Evolutionary conservation across 331 rosid species (phyloP).

Genomic region (Spiraea crenata): DNA sequence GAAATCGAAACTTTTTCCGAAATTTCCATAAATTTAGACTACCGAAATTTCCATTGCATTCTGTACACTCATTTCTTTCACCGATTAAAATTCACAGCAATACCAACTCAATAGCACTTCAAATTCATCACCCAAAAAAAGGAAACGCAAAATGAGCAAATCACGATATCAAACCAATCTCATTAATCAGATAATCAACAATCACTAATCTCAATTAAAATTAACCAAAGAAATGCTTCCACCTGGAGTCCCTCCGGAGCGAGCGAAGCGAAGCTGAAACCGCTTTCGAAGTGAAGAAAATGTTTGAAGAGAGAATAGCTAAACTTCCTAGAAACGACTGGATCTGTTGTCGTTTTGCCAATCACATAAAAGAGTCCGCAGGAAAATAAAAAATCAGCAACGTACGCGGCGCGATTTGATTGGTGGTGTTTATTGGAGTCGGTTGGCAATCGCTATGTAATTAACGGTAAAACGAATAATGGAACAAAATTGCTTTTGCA

Average conservation of each 20-base stretch:
- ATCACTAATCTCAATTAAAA: neutral
- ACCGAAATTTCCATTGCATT: too few relatives aligned
- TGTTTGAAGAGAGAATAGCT: neutral
- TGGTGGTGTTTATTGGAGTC: neutral
- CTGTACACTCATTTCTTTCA: too few relatives aligned
- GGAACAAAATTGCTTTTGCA: too few relatives aligned
- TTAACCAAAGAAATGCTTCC: neutral
- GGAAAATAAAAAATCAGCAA: neutral
- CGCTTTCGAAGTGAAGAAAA: neutral
- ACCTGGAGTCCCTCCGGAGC: neutral
- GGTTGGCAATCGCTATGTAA: neutral
- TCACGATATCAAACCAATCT: neutral
- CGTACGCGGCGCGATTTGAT: neutral
- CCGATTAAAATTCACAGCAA: too few relatives aligned
- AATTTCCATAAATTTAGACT: too few relatives aligned
- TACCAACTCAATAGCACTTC: too few relatives aligned
- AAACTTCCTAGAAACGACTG: slow-evolving; percentile 23
- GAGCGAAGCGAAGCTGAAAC: neutral
- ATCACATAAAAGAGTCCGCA: neutral
- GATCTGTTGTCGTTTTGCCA: slow-evolving; percentile 24
- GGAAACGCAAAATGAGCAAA: neutral
- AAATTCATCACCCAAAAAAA: neutral
- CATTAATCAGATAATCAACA: neutral
- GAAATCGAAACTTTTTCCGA: too few relatives aligned
- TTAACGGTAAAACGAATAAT: neutral